phyloP scores from a whole-genome alignment of 2,329 filamentous ascomycete species.

The Hymenoscyphus fraxineus region DNA sequence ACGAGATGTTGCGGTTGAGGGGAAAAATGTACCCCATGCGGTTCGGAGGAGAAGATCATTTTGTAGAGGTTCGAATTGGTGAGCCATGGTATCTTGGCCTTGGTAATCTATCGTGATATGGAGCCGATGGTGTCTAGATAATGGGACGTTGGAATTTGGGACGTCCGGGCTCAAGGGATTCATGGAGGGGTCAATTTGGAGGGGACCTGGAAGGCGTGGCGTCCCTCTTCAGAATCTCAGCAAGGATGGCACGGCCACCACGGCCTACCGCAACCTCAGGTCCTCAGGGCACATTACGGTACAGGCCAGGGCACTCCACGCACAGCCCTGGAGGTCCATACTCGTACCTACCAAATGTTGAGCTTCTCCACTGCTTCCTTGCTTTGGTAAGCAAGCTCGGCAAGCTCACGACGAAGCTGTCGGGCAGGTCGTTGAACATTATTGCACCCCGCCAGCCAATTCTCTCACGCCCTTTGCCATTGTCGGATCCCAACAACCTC shows the following conservation, averaged over 20 bases:
- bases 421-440: too few species aligned
- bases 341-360: too few species aligned
- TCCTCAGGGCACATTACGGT: too few species aligned
- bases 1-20: slow-evolving; percentile 2
- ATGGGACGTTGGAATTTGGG: not conserved
- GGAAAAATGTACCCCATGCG: slow-evolving; percentile 63
- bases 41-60: slow-evolving; percentile 91
- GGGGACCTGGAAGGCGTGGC: not conserved
- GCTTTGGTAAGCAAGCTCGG: not conserved
- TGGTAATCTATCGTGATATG: slow-evolving; percentile 10
- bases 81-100: slow-evolving; percentile 51
- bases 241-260: not conserved
- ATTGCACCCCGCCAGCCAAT: not conserved
- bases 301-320: too few species aligned
- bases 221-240: not conserved
- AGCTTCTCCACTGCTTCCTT: not conserved
- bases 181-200: slow-evolving; percentile 9
- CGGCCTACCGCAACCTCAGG: not conserved
- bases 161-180: not conserved
- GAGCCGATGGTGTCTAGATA: not conserved
- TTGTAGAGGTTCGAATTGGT: slow-evolving; percentile 76
- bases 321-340: too few species aligned
- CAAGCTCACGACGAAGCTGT: not conserved
- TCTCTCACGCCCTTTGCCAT: not conserved
- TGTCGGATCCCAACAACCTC: not conserved